These are phyloP conservation scores for Spongispora temasekensis DNA, from an alignment of 1,284 basidiomycete genomes.

Conservation along the genomic window DNA sequence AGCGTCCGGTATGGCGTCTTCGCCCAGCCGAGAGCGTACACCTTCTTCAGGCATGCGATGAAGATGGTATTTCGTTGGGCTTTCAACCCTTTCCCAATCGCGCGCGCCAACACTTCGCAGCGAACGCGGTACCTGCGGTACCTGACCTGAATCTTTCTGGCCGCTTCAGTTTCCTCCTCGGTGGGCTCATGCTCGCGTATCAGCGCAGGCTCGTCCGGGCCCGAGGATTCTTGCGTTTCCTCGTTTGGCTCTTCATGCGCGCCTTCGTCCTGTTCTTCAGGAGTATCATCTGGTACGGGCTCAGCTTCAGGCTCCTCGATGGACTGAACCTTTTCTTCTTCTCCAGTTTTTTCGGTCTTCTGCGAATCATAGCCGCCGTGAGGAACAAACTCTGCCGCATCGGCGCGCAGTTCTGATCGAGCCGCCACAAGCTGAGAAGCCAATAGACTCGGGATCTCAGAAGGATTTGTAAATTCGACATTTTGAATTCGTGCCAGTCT, in stretches of 20 bases:
- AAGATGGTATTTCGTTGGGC: slow-evolving; percentile 35
- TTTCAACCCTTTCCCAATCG: slow-evolving; percentile 28
- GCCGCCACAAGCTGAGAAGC: slow-evolving; percentile 15
- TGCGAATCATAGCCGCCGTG: not conserved
- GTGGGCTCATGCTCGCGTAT: slow-evolving; percentile 21
- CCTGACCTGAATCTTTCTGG: slow-evolving; percentile 15
- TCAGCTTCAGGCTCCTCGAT: slow-evolving; percentile 16
- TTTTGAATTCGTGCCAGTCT: slow-evolving; percentile 15
- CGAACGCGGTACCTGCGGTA: slow-evolving; percentile 28
- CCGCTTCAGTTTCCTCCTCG: slow-evolving; percentile 20
- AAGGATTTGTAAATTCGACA: slow-evolving; percentile 17
- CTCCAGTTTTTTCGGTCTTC: not conserved
- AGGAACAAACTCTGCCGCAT: slow-evolving; percentile 18
- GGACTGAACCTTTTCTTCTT: slow-evolving; percentile 1
- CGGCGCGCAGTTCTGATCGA: slow-evolving; percentile 16
- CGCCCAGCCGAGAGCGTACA: slow-evolving; percentile 37
- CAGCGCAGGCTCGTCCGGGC: slow-evolving; percentile 10
- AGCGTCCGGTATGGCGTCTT: slow-evolving; percentile 41
- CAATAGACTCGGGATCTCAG: slow-evolving; percentile 24
- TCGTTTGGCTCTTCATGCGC: slow-evolving; percentile 24
- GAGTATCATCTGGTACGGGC: too few relatives aligned
- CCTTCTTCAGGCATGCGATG: slow-evolving; percentile 35
- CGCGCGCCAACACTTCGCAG: slow-evolving; percentile 24
- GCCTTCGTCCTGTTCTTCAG: too few relatives aligned
- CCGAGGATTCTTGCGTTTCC: slow-evolving; percentile 14